phyloP scores from a whole-genome alignment of 805 yeast genomes.

The Allodekkera sacchari region DNA sequence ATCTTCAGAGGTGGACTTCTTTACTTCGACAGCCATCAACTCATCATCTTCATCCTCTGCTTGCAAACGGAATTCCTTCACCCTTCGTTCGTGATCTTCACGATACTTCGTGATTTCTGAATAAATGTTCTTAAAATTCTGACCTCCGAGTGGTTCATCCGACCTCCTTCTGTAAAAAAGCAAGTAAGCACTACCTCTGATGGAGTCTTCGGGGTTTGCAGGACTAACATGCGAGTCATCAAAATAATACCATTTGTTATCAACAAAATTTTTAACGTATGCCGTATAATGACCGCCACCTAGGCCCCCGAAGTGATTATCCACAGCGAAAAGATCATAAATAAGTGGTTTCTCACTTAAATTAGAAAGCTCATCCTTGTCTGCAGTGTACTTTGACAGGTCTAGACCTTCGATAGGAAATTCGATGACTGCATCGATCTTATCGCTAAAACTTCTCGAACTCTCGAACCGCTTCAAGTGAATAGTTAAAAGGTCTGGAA shows the following conservation, averaged over 20 bases:
- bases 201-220: conserved; percentile 49
- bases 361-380: too few species aligned
- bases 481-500: conserved; percentile 83
- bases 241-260: conserved; percentile 78
- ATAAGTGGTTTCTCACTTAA: conserved; percentile 30
- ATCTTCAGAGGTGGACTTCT: too few species aligned
- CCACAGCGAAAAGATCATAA: conserved; percentile 88
- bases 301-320: conserved; percentile 90
- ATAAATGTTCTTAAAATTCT: conserved; percentile 32
- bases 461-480: conserved; percentile 88
- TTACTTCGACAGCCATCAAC: too few species aligned
- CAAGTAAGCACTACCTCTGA: conserved; percentile 78
- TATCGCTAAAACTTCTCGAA: conserved; percentile 78
- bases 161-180: conserved; percentile 65
- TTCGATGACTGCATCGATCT: conserved; percentile 74
- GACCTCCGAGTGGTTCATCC: conserved; percentile 38
- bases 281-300: conserved; percentile 99
- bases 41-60: conserved; percentile 1
- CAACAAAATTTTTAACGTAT: conserved; percentile 69
- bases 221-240: conserved; percentile 74
- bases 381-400: conserved; percentile 48
- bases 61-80: conserved; percentile 2
- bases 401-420: conserved; percentile 84
- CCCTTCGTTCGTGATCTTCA: conserved; percentile 5
- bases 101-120: conserved; percentile 25